A percentile compares a stretch with the other conserved stretches of the same genome.
Conservation (phyloP, 2,329 filamentous ascomycete species). For the Xylaria multiplex region DNA sequence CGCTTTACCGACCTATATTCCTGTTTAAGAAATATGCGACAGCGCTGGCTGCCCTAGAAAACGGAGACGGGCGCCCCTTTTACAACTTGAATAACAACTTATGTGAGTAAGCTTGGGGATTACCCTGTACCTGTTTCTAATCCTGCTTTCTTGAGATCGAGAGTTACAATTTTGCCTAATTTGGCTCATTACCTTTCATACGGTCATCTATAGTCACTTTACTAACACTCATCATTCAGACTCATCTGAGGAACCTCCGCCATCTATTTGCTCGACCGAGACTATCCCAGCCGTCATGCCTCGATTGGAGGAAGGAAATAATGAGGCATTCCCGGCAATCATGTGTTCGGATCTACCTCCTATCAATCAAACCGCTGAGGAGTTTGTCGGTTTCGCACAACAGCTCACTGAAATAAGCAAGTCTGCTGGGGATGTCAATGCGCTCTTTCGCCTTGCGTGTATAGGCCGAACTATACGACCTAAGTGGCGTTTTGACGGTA, state of each 20-base stretch:
- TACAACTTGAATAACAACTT: slow-evolving; percentile 46
- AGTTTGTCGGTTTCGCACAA: slow-evolving; percentile 51
- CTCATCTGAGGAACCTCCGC: slow-evolving; percentile 12
- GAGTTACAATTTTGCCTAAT: background rate
- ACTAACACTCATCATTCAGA: slow-evolving; percentile 12
- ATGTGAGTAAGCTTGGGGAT: background rate
- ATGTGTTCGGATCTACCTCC: slow-evolving; percentile 57
- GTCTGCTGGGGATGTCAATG: slow-evolving; percentile 57
- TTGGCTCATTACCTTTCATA: background rate
- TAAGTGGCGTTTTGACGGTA: slow-evolving; percentile 45
- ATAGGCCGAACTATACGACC: slow-evolving; percentile 47
- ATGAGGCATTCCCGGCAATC: slow-evolving; percentile 57
- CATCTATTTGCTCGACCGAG: slow-evolving; percentile 47
- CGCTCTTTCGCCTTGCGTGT: slow-evolving; percentile 51
- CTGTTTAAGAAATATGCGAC: slow-evolving; percentile 56
- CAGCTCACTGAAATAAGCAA: slow-evolving; percentile 52
- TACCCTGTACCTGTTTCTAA: slow-evolving; percentile 21
- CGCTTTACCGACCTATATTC: slow-evolving; percentile 58
- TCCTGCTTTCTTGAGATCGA: slow-evolving; percentile 10
- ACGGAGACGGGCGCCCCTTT: slow-evolving; percentile 57
- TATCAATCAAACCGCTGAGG: slow-evolving; percentile 47
- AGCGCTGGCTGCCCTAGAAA: slow-evolving; percentile 56
- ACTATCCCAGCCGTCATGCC: slow-evolving; percentile 49
- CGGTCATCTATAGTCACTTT: background rate
- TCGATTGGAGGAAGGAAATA: slow-evolving; percentile 48